Base-by-base conservation (phyloP, 2,329 filamentous ascomycete genomes). In the Cladobotryum protrusum region DNA sequence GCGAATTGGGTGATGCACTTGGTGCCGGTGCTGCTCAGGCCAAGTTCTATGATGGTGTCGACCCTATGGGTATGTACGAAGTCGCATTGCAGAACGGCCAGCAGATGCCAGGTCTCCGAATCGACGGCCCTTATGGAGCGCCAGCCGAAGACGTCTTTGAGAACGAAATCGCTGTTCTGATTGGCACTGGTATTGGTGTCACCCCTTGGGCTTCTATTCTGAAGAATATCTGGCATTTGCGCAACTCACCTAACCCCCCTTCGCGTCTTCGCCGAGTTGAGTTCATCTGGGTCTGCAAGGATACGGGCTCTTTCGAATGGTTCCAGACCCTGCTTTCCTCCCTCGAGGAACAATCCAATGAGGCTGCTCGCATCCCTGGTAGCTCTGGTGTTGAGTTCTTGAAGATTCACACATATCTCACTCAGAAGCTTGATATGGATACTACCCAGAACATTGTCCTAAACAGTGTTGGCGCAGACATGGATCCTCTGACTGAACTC, bases 231-330 rank as follows among this genome's bases (percentile, higher is more conserved):
- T 99, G 91, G 89, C 92, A 99, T 68, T 78, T 95, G 62, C 89
- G 93, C 55, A 86, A 93, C 56, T 82, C 85, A 14, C 91, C 92
- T 7, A 93, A 96, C 73, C 89, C 91, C 19, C 91, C 92, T 1
- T 83, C 82, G 45, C 88, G 92, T 63, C 84, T 99, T 43, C 87
- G 90, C 52, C 86, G 93, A 67, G 92, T 99, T 32, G 93, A 99
- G 68, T 99, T 99, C 71, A 95, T 99, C 74, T 99, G 93, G 93
- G 86, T 97, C 46, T 96, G 92, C 79, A 93, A 88, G 68, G 91
- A 96, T 63, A 96, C 91, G 0, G 87, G 82, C 33, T 96, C 91
- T 0, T 99, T 99, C 63, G 93, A 97, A 72, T 99, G 93, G 93
- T 97, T 99, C 76, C 93, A 99, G 67, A 90, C 87, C 1, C 82